These are phyloP conservation scores for Xylaria telfairii DNA, from an alignment of 495 filamentous ascomycete genomes.

Conservation along the genomic window DNA sequence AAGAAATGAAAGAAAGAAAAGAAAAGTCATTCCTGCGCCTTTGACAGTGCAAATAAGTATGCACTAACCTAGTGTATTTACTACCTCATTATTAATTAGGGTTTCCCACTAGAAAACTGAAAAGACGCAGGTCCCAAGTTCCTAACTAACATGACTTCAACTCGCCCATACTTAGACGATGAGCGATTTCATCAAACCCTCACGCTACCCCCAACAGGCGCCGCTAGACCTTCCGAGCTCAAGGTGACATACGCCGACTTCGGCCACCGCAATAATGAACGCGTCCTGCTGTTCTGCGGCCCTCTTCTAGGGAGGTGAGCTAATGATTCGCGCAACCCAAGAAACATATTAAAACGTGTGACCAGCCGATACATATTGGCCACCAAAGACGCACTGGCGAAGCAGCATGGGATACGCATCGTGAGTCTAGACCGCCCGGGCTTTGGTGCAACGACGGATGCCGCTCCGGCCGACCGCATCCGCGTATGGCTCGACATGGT, in stretches of 20 bases:
- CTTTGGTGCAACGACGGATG: constrained; percentile 52
- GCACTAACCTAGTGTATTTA: too few relatives aligned
- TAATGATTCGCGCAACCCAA: too few relatives aligned
- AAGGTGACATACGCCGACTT: constrained; percentile 17
- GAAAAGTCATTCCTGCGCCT: too few relatives aligned
- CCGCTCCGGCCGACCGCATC: constrained; percentile 45
- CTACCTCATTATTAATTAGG: too few relatives aligned
- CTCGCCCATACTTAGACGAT: constrained; percentile 5
- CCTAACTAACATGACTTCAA: too few relatives aligned
- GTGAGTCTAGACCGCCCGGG: constrained; percentile 32
- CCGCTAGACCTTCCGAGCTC: neutral
- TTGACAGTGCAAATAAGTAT: too few relatives aligned
- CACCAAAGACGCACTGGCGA: constrained; percentile 7
- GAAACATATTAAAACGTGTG: neutral
- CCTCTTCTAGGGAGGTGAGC: constrained; percentile 12
- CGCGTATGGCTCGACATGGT: constrained; percentile 50
- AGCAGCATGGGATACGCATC: neutral
- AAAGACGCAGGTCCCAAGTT: too few relatives aligned
- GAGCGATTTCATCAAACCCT: constrained; percentile 10
- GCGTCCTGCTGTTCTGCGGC: constrained; percentile 9
- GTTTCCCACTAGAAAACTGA: too few relatives aligned
- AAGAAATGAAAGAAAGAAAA: too few relatives aligned
- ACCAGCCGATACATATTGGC: neutral
- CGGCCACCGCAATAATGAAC: constrained; percentile 10
- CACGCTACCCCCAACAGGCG: neutral